Evolutionary conservation across 2,329 filamentous ascomycete species (phyloP).

Genomic region (Didymella exigua): DNA sequence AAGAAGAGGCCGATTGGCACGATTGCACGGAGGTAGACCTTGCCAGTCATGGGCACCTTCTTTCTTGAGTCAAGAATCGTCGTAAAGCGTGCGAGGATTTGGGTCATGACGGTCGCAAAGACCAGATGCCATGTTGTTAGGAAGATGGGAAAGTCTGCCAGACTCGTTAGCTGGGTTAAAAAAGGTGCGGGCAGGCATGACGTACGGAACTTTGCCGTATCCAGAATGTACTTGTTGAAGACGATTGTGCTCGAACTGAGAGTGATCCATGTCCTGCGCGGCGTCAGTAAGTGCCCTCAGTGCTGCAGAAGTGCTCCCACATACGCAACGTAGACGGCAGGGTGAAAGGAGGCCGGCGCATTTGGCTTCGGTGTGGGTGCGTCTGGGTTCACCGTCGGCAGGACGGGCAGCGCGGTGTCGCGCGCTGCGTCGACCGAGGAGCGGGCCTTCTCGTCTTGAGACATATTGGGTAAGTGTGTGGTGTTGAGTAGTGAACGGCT

Average conservation of each 20-base stretch:
- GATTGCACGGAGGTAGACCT: slow-evolving; percentile 89
- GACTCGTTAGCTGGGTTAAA: slow-evolving; percentile 35
- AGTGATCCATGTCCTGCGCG: slow-evolving; percentile 80
- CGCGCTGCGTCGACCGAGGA: slow-evolving; percentile 77
- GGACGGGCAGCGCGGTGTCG: slow-evolving; percentile 64
- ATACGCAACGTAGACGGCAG: slow-evolving; percentile 81
- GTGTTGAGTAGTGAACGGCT: slow-evolving; percentile 27
- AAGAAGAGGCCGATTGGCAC: slow-evolving; percentile 96
- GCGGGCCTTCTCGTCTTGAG: slow-evolving; percentile 75
- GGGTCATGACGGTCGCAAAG: slow-evolving; percentile 93
- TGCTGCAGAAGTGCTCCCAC: slow-evolving; percentile 50
- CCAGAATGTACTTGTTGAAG: slow-evolving; percentile 99
- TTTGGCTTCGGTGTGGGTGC: slow-evolving; percentile 70
- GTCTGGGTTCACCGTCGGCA: slow-evolving; percentile 81
- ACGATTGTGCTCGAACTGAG: slow-evolving; percentile 94
- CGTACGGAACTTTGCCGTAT: slow-evolving; percentile 82
- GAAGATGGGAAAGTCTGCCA: slow-evolving; percentile 62
- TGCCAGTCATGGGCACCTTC: slow-evolving; percentile 95
- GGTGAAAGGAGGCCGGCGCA: slow-evolving; percentile 69
- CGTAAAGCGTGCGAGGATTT: slow-evolving; percentile 88
- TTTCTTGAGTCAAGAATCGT: slow-evolving; percentile 90
- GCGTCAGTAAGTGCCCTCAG: slow-evolving; percentile 26
- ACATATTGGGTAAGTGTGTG: slow-evolving; percentile 56
- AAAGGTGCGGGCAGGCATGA: slow-evolving; percentile 15
- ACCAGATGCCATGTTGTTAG: slow-evolving; percentile 89